Evolutionary conservation across 306 rosid genomes (phyloP).

Genomic region (Fragaria ananassa): DNA sequence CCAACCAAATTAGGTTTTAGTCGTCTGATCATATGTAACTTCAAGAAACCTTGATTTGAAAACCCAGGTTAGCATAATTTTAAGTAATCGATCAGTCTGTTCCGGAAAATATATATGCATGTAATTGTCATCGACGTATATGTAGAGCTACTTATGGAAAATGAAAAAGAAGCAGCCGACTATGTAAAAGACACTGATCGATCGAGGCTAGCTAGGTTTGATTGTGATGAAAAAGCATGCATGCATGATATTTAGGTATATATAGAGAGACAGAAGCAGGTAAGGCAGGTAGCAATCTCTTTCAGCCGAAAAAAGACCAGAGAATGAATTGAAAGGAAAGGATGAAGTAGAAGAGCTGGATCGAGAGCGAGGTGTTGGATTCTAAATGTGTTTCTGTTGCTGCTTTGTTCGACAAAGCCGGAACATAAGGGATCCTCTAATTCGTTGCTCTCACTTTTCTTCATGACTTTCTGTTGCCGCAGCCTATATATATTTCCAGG

Average conservation of each 20-base stretch:
- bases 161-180: not conserved
- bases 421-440: not conserved
- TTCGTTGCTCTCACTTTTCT: constrained; percentile 5
- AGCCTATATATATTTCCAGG: not conserved
- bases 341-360: not conserved
- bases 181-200: not conserved
- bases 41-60: not conserved
- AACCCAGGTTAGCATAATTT: not conserved
- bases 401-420: constrained; percentile 1
- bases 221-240: not conserved
- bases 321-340: not conserved
- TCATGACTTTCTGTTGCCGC: constrained; percentile 1
- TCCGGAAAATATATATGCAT: not conserved
- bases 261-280: not conserved
- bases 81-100: not conserved
- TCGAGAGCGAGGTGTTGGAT: not conserved
- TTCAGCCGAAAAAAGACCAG: constrained; percentile 19
- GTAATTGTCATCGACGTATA: not conserved
- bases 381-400: not conserved
- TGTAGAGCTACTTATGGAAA: not conserved
- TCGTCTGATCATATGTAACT: not conserved
- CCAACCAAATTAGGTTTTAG: too few relatives aligned
- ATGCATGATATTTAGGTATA: not conserved
- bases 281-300: not conserved
- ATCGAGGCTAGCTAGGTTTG: not conserved